Evolutionary conservation across 768 basidiomycete genomes (phyloP).

Genomic region (Rhizopogon sp.): DNA sequence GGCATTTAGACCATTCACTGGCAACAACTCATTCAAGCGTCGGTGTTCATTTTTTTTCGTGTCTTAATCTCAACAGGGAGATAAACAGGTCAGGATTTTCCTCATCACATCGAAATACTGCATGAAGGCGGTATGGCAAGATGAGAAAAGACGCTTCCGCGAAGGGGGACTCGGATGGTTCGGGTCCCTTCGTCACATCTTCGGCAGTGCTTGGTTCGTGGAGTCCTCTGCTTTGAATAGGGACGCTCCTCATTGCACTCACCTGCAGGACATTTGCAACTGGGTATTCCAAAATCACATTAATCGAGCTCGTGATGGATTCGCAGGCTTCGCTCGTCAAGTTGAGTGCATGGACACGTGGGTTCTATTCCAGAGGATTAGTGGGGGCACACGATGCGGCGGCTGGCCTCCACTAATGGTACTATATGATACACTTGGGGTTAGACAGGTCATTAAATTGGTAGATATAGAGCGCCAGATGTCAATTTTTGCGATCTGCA

Average conservation of each 20-base stretch:
- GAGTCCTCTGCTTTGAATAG: neutral
- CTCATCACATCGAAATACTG: slow-evolving; percentile 90
- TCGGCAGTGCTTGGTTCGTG: slow-evolving; percentile 75
- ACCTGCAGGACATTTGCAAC: slow-evolving; percentile 53
- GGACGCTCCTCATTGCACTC: slow-evolving; percentile 1
- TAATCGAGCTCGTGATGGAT: slow-evolving; percentile 64
- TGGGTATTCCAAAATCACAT: slow-evolving; percentile 42
- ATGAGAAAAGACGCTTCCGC: slow-evolving; percentile 52
- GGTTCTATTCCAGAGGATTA: slow-evolving; percentile 53
- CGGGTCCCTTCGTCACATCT: slow-evolving; percentile 44
- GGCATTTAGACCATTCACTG: slow-evolving; percentile 79
- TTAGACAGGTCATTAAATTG: slow-evolving; percentile 1
- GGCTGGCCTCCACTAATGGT: slow-evolving; percentile 48
- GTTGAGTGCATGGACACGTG: slow-evolving; percentile 58
- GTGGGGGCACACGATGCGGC: slow-evolving; percentile 67
- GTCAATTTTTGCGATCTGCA: slow-evolving; percentile 20
- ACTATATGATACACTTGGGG: neutral
- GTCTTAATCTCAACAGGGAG: neutral
- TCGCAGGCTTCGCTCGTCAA: slow-evolving; percentile 50
- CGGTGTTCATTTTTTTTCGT: slow-evolving; percentile 10
- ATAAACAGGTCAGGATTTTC: slow-evolving; percentile 72
- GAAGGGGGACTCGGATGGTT: slow-evolving; percentile 42
- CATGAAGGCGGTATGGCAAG: slow-evolving; percentile 70
- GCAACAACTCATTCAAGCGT: slow-evolving; percentile 85
- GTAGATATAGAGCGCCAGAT: neutral